These are phyloP conservation scores for Begonia loranthoides DNA, from an alignment of 306 rosid species.

Conservation along the genomic window DNA sequence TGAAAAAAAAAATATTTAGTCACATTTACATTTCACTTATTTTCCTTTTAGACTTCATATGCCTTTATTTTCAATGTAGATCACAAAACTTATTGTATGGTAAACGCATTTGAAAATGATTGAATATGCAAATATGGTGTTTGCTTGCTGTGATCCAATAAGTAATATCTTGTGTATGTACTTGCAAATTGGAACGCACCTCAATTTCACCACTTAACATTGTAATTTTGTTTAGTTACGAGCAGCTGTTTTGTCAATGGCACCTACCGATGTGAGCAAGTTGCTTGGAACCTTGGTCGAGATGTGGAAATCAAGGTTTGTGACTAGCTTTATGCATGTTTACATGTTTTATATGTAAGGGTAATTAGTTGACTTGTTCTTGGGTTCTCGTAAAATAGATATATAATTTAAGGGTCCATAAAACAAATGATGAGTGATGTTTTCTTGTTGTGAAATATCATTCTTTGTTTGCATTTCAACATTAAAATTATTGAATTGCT, in stretches of 20 bases:
- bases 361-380: too few relatives aligned
- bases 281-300: constrained; percentile 43
- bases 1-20: too few relatives aligned
- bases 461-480: too few relatives aligned
- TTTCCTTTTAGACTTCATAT: background rate
- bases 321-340: constrained; percentile 4
- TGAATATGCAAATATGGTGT: too few relatives aligned
- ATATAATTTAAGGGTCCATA: background rate
- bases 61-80: too few relatives aligned
- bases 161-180: background rate
- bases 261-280: constrained; percentile 42
- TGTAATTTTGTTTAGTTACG: constrained; percentile 35
- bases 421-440: background rate
- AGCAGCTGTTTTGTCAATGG: constrained; percentile 41
- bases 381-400: background rate
- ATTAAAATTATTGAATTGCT: background rate
- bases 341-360: background rate
- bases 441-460: too few relatives aligned
- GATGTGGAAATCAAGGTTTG: constrained; percentile 72
- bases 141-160: too few relatives aligned
- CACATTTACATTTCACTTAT: background rate
- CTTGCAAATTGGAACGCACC: background rate
- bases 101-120: background rate
- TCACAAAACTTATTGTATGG: too few relatives aligned
- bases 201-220: background rate